Base-by-base conservation (phyloP, 345 rosid species). In the Rhodamnia rubescens region DNA sequence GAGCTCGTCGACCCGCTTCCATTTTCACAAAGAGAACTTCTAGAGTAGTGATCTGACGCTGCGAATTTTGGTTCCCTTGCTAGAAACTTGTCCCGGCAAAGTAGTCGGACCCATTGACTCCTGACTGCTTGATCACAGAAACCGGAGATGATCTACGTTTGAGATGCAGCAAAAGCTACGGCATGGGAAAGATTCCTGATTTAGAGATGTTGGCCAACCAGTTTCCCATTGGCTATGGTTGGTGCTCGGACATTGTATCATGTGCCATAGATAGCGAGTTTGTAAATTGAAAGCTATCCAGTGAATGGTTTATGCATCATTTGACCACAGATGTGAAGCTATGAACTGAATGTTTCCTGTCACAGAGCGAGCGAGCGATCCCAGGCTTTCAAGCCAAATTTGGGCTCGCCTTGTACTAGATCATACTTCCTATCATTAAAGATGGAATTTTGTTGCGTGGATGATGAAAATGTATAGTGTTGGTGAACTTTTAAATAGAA, bases 21-120 rank as follows among this genome's bases (percentile, higher is more conserved):
- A 95, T 54, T 97, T 97, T 89, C 98, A 94, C 90, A 96, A 96
- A 91, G 99, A 97, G 86, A 96, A 96, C 86, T 97, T 97, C 87
- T 97, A 92, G 87, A 87, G 54, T 3, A 0, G 26, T 26, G 2
- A 69, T 36, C 47, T 69, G 9, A 69, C 47, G 10, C 40, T 69
- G 80, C 8, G 13, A 69, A 69, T 18, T 32, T 36, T 20, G 80
- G 80, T 69, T 36, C 20, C 78, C 78, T 36, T 8, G 47, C 47
- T 69, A 36, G 78, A 69, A 69, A 21, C 80, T 69, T 47, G 11
- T 11, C 80, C 47, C 26, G 12, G 11, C 13, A 69, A 18, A 69
- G 47, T 21, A 36, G 40, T 69, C 10, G 24, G 47, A 36, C 80
- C 13, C 26, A 20, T 69, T 4, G 26, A 47, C 80, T 69, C 47